Conservation (phyloP, 352 stramenopile species). For the Phytopythium kandeliae region DNA sequence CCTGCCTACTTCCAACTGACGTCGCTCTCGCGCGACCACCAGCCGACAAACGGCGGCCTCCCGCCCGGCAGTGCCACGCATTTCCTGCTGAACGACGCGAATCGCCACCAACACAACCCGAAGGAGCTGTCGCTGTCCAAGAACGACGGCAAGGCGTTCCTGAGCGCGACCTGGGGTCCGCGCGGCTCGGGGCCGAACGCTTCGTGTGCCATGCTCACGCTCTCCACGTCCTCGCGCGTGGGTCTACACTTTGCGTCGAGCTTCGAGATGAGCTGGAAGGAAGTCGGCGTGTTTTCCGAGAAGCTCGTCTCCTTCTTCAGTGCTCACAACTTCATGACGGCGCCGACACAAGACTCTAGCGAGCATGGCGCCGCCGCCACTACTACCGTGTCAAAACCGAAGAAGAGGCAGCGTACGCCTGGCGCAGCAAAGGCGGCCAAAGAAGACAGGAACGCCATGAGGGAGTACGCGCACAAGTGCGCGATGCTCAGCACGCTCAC, state of each 20-base stretch:
- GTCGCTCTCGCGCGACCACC: neutral
- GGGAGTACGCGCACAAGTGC: conserved; percentile 53
- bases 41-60: conserved; percentile 20
- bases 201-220: conserved; percentile 59
- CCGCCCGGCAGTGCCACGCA: conserved; percentile 38
- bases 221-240: conserved; percentile 52
- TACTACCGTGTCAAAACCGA: conserved; percentile 10
- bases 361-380: conserved; percentile 16
- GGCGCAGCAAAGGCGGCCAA: conserved; percentile 5
- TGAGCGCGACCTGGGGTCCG: conserved; percentile 62
- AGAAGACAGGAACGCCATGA: conserved; percentile 24
- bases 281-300: conserved; percentile 67
- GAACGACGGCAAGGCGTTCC: conserved; percentile 51
- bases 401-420: conserved; percentile 12
- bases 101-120: conserved; percentile 73
- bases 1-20: neutral
- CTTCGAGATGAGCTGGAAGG: conserved; percentile 76
- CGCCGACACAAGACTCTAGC: conserved; percentile 5
- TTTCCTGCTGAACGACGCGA: conserved; percentile 57
- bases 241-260: conserved; percentile 73
- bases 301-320: conserved; percentile 60
- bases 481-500: conserved; percentile 57
- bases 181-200: conserved; percentile 65
- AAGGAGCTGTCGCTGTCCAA: conserved; percentile 82
- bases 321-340: conserved; percentile 24